phyloP scores from a whole-genome alignment of 768 basidiomycete genomes.

The Hypsizygus marmoreus region DNA sequence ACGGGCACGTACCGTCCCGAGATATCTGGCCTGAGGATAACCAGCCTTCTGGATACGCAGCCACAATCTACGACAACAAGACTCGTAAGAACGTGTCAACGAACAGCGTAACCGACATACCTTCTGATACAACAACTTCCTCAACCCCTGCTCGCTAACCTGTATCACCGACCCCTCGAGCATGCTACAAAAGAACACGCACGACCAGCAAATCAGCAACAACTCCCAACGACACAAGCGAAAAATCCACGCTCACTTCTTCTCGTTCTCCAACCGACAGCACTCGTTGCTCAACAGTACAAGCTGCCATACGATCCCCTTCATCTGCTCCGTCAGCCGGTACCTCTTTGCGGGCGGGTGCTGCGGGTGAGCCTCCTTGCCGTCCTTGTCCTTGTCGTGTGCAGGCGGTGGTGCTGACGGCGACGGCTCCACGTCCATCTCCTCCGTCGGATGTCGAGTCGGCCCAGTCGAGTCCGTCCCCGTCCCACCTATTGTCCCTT shows the following conservation, averaged over 20 bases:
- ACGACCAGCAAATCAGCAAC: slow-evolving; percentile 4
- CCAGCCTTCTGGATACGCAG: slow-evolving; percentile 83
- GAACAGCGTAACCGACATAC: slow-evolving; percentile 33
- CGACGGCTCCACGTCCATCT: slow-evolving; percentile 41
- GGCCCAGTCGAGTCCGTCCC: slow-evolving; percentile 40
- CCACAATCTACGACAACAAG: slow-evolving; percentile 55
- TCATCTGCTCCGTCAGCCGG: slow-evolving; percentile 79
- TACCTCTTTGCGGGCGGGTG: slow-evolving; percentile 80
- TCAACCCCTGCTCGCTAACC: slow-evolving; percentile 78
- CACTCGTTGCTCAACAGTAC: slow-evolving; percentile 83
- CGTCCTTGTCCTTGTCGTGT: slow-evolving; percentile 23
- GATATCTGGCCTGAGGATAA: slow-evolving; percentile 86
- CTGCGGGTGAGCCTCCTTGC: slow-evolving; percentile 36
- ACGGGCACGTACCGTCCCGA: slow-evolving; percentile 63
- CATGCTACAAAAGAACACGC: slow-evolving; percentile 33
- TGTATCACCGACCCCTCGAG: slow-evolving; percentile 70
- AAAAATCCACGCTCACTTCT: slow-evolving; percentile 44
- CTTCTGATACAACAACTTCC: slow-evolving; percentile 82
- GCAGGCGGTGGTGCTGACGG: slow-evolving; percentile 6
- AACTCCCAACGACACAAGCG: background rate
- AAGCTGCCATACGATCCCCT: slow-evolving; percentile 75
- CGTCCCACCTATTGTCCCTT: slow-evolving; percentile 15
- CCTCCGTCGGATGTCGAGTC: slow-evolving; percentile 47
- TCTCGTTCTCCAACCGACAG: slow-evolving; percentile 68
- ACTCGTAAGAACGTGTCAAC: background rate